Evolutionary conservation across 306 rosid species (phyloP).

Genomic region (Prunus mira): DNA sequence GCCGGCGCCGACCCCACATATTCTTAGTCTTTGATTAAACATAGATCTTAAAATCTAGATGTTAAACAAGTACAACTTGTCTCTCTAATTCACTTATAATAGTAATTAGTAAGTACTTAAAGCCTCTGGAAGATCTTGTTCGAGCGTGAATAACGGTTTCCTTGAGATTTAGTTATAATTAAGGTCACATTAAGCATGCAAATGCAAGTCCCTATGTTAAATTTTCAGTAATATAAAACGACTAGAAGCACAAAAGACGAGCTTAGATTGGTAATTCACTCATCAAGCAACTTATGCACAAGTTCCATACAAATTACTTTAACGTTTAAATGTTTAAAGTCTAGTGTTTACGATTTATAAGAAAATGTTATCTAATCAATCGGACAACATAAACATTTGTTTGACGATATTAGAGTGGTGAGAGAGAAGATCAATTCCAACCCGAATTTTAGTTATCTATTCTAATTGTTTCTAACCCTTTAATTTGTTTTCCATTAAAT

Average conservation of each 20-base stretch:
- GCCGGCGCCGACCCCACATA: constrained; percentile 70
- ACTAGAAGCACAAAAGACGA: neutral
- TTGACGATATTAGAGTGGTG: no score
- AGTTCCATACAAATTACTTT: neutral
- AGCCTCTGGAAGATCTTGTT: constrained; percentile 2
- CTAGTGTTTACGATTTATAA: no score
- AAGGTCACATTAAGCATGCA: neutral
- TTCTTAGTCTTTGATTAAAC: neutral
- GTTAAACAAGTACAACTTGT: constrained; percentile 7
- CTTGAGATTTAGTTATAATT: neutral
- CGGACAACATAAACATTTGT: no score
- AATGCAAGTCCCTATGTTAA: neutral
- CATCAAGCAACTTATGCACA: neutral
- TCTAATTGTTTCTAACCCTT: neutral
- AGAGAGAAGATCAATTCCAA: neutral
- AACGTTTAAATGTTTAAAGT: no score
- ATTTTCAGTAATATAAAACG: no score
- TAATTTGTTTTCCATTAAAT: neutral
- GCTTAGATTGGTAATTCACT: neutral
- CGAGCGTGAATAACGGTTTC: neutral
- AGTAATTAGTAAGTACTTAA: neutral
- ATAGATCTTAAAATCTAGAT: neutral
- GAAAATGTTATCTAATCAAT: no score
- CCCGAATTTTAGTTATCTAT: neutral
- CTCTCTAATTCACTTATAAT: neutral